Base-by-base conservation (phyloP, 495 filamentous ascomycete species). In the Penicillium parvum region DNA sequence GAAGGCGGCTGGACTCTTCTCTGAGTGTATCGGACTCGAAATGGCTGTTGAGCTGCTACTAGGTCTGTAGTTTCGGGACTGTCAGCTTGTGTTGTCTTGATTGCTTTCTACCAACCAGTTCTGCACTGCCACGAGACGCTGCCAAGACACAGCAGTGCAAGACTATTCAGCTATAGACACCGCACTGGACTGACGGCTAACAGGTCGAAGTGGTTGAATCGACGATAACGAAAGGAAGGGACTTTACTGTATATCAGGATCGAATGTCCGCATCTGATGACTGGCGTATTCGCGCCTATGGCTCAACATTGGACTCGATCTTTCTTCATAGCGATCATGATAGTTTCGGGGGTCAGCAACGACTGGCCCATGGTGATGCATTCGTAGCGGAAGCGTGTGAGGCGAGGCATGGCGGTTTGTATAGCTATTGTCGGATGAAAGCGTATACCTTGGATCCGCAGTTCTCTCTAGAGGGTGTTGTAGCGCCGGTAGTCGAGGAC, bases 171-270 rank as follows among this genome's bases (percentile, higher is more conserved):
- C n/a, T n/a, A n/a, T n/a, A n/a, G n/a, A n/a, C n/a, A n/a, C n/a
- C n/a, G n/a, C n/a, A n/a, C n/a, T n/a, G n/a, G n/a, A n/a, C n/a
- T n/a, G n/a, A n/a, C n/a, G 33, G 49, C 52, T 58, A 44, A 55
- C 51, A 57, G 34, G 34, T 45, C 37, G 29, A 45, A 26, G 34
- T 40, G 41, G 17, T 41, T 48, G 22, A 30, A 45, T 50, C 44
- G 44, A 50, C 25, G 47, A 50, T 17, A 26, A 51, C 27, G 40
- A 45, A 51, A 46, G 38, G 36, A 41, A 56, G 58, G 60, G 49
- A 50, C 50, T 50, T 65, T 68, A 70, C 66, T 65, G 63, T 42
- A 63, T 68, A 32, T 70, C 66, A 52, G 64, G 34, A 46, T 68
- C 66, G 50, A 56, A 58, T 32, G 52, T 43, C 41, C 60, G 61